Percentiles rank a stretch among this genome's conserved stretches.
These are phyloP conservation scores for Dothidotthia symphoricarpi DNA, from an alignment of 2,329 filamentous ascomycete genomes.

Conservation along the genomic window DNA sequence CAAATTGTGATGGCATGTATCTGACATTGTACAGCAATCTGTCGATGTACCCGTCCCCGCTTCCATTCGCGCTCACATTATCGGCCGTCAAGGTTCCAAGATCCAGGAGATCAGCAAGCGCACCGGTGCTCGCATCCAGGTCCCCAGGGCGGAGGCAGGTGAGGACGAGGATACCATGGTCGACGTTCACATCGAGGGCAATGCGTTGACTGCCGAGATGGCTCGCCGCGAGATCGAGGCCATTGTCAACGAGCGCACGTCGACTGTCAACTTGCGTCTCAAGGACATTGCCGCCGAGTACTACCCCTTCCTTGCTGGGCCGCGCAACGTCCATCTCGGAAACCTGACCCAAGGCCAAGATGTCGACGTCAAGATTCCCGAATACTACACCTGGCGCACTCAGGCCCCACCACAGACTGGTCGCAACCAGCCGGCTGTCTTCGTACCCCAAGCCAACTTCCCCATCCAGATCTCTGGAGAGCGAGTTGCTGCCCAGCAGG, in stretches of 20 bases:
- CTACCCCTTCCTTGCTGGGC: slow-evolving; percentile 90
- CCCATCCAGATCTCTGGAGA: slow-evolving; percentile 87
- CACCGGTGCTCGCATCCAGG: slow-evolving; percentile 85
- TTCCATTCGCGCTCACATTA: slow-evolving; percentile 83
- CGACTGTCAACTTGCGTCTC: slow-evolving; percentile 77
- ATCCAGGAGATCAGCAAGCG: slow-evolving; percentile 88
- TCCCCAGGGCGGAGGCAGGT: slow-evolving; percentile 79
- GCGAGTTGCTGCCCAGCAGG: slow-evolving; percentile 74
- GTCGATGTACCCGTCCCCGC: slow-evolving; percentile 78
- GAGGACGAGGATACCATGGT: slow-evolving; percentile 76
- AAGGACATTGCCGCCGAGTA: slow-evolving; percentile 86
- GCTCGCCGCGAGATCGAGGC: slow-evolving; percentile 80
- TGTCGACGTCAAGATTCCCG: slow-evolving; percentile 77
- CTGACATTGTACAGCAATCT: slow-evolving; percentile 52
- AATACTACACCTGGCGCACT: slow-evolving; percentile 70
- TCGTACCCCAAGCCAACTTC: slow-evolving; percentile 68
- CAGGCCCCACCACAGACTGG: slow-evolving; percentile 65
- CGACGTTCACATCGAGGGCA: slow-evolving; percentile 86
- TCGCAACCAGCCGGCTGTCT: slow-evolving; percentile 65
- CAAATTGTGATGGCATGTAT: not conserved
- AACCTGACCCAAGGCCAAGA: slow-evolving; percentile 71
- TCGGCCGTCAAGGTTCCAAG: slow-evolving; percentile 84
- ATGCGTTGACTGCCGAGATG: slow-evolving; percentile 80
- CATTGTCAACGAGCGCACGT: slow-evolving; percentile 82
- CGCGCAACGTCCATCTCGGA: slow-evolving; percentile 65